Percentiles rank a stretch among this genome's conserved stretches.
Conservation (phyloP, 352 stramenopile genomes). For the Pythium brachiatum region DNA sequence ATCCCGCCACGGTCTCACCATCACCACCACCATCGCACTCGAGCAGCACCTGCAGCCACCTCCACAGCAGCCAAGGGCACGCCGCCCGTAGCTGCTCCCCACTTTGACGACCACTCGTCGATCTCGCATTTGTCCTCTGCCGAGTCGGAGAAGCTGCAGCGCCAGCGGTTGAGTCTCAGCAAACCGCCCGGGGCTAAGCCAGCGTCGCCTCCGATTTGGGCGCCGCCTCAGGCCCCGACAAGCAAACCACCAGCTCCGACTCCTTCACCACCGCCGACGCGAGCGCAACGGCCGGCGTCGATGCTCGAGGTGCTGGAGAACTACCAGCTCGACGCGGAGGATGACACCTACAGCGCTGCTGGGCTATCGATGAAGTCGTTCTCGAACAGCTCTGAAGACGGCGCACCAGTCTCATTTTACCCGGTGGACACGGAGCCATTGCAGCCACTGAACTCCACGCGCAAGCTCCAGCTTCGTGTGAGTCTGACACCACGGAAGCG, state of each 20-base stretch:
- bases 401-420: constrained; percentile 6
- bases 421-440: background rate
- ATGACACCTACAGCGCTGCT: background rate
- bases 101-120: constrained; percentile 37
- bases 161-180: constrained; percentile 55
- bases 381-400: constrained; percentile 3
- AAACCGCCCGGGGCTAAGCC: constrained; percentile 29
- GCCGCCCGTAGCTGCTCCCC: background rate
- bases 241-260: background rate
- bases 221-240: background rate
- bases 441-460: background rate
- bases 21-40: constrained; percentile 9
- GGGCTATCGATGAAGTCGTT: constrained; percentile 14
- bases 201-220: constrained; percentile 15
- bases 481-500: constrained; percentile 24
- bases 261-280: background rate
- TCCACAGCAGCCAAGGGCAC: background rate
- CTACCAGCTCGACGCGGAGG: constrained; percentile 34
- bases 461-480: constrained; percentile 24
- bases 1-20: constrained; percentile 11
- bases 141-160: constrained; percentile 70
- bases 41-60: background rate
- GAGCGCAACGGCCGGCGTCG: constrained; percentile 20
- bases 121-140: constrained; percentile 69
- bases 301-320: constrained; percentile 68